Conservation (phyloP, 345 rosid genomes). For the Murraya paniculata region DNA sequence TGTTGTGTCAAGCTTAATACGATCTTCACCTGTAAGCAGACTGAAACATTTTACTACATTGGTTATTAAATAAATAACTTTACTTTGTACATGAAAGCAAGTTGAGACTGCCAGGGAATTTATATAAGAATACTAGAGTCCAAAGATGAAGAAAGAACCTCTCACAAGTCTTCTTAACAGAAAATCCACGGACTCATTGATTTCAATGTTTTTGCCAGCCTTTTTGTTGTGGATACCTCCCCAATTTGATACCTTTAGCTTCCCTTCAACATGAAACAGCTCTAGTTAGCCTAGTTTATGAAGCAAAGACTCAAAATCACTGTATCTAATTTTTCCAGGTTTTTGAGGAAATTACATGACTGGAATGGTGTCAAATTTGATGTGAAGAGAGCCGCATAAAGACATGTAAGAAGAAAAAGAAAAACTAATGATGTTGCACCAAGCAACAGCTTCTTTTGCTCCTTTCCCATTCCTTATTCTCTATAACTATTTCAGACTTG, state of each 20-base stretch:
- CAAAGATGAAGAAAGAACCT: conserved; percentile 1
- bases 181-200: not conserved
- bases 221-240: not conserved
- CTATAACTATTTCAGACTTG: not conserved
- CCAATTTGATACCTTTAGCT: conserved; percentile 7
- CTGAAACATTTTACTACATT: not conserved
- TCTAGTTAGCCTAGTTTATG: not conserved
- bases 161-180: conserved; percentile 19
- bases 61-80: not conserved
- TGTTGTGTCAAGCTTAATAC: conserved; percentile 10
- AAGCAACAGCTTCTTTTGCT: conserved; percentile 1
- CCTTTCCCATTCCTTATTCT: conserved; percentile 14
- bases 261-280: conserved; percentile 16
- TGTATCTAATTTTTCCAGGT: not conserved
- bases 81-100: not conserved
- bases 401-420: conserved; percentile 5
- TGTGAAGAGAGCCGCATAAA: conserved; percentile 13
- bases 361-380: not conserved
- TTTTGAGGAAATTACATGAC: conserved; percentile 18
- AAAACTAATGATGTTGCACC: conserved; percentile 6
- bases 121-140: not conserved
- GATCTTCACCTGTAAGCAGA: conserved; percentile 28
- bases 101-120: not conserved
- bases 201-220: not conserved
- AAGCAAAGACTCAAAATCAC: not conserved